Base-by-base conservation (phyloP, 352 stramenopile genomes). In the Pythium apleroticum region DNA sequence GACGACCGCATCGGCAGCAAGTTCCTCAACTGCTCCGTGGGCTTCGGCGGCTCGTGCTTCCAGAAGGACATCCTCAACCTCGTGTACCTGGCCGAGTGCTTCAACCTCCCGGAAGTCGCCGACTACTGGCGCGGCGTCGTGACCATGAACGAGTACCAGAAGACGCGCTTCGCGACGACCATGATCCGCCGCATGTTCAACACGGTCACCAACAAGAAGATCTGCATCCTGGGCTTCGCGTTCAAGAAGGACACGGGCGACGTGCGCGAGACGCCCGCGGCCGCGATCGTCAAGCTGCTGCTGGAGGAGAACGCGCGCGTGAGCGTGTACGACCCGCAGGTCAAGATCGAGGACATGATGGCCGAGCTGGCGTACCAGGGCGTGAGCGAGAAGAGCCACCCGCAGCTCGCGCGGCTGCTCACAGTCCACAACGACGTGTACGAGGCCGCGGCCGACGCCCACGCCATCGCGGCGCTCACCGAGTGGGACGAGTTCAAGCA, bases 211-310 rank as follows among this genome's bases (percentile, higher is more conserved):
- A 98, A 98, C 70, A 99, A 99, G 81, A 98, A 98, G 77, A 99
- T 99, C 75, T 98, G 96, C 56, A 83, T 99, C 63, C 89, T 99
- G 17, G 98, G 98, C 65, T 99, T 99, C 78, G 98, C 98, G 17
- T 99, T 99, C 83, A 99, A 99, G 91, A 99, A 99, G 74, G 97
- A 99, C 81, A 99, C 98, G 43, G 98, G 97, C 24, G 98, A 99
- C 80, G 98, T 98, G 43, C 94, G 98, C 30, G 98, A 99, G 83
- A 99, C 97, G 1, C 92, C 97, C 6, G 96, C 97, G 1, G 98
- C 97, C 27, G 98, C 98, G 66, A 97, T 99, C 46, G 87, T 97
- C 71, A 98, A 98, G 75, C 93, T 95, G 64, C 80, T 99, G 59
- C 69, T 99, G 0, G 86, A 98, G 46, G 98, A 99, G 75, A 80